Percentiles rank a stretch among this genome's conserved stretches.
These are phyloP conservation scores for Sporothrix curviconia DNA, from an alignment of 2,329 filamentous ascomycete genomes.

Conservation along the genomic window DNA sequence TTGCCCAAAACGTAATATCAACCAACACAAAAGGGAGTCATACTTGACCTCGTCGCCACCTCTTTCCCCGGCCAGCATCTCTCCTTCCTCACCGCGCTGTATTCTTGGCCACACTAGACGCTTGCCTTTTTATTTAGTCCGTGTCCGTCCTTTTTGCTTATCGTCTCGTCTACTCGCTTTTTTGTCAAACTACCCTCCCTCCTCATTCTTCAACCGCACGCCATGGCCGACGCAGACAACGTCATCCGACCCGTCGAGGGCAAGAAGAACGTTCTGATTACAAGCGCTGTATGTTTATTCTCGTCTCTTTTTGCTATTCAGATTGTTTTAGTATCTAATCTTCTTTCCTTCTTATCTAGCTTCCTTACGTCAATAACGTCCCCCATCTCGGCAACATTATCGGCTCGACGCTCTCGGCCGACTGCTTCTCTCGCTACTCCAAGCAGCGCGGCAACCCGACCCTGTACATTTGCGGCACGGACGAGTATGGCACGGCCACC, in stretches of 20 bases:
- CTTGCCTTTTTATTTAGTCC: background rate
- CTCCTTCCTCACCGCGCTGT: background rate
- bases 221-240: slow-evolving; percentile 6
- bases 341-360: slow-evolving; percentile 6
- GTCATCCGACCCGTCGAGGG: slow-evolving; percentile 58
- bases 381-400: slow-evolving; percentile 86
- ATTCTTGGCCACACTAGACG: background rate
- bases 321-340: background rate
- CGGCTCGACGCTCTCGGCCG: slow-evolving; percentile 79
- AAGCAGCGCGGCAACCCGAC: slow-evolving; percentile 74
- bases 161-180: too few species aligned
- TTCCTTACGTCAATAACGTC: slow-evolving; percentile 50
- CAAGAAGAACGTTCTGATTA: slow-evolving; percentile 81
- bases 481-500: slow-evolving; percentile 78
- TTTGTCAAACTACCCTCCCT: too few species aligned
- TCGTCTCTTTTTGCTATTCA: background rate
- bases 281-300: slow-evolving; percentile 67
- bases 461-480: slow-evolving; percentile 69
- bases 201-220: background rate
- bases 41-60: background rate
- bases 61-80: background rate
- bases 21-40: background rate
- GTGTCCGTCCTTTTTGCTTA: too few species aligned
- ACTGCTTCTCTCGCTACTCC: slow-evolving; percentile 77
- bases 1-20: background rate